phyloP scores from a whole-genome alignment of 768 basidiomycete genomes.

The Pilatotrama ljubarskyi region DNA sequence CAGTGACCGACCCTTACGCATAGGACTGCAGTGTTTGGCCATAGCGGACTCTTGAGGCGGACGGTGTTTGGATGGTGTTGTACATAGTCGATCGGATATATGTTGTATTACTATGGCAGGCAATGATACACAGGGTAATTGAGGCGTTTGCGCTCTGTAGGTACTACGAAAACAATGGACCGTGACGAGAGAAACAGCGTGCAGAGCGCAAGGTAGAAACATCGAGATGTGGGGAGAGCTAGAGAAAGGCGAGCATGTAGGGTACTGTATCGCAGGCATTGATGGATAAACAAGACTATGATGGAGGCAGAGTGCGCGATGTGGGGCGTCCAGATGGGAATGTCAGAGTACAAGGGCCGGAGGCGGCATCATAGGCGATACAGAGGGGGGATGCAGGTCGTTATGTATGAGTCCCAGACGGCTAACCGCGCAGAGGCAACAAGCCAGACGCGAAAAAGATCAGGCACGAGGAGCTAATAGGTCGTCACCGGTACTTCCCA shows the following conservation, averaged over 20 bases:
- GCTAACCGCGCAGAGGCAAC: not conserved
- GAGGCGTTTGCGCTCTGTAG: slow-evolving; percentile 11
- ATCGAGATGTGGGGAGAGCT: slow-evolving; percentile 1
- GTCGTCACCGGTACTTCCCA: slow-evolving; percentile 28
- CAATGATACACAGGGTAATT: slow-evolving; percentile 19
- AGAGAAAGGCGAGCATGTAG: slow-evolving; percentile 10
- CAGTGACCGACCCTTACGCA: not conserved
- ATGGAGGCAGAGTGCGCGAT: slow-evolving; percentile 9
- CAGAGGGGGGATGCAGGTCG: slow-evolving; percentile 9
- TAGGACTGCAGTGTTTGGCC: no score
- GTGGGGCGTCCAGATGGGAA: slow-evolving; percentile 2
- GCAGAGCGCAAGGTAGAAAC: slow-evolving; percentile 9
- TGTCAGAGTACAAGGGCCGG: slow-evolving; percentile 9
- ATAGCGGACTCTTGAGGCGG: not conserved
- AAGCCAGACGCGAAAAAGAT: not conserved
- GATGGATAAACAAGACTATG: slow-evolving; percentile 18
- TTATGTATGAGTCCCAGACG: not conserved
- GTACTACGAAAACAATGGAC: slow-evolving; percentile 22
- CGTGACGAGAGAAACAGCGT: slow-evolving; percentile 9
- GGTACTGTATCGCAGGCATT: slow-evolving; percentile 14
- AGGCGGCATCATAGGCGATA: slow-evolving; percentile 3
- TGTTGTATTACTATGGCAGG: slow-evolving; percentile 22
- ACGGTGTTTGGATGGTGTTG: slow-evolving; percentile 4
- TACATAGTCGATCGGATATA: slow-evolving; percentile 13
- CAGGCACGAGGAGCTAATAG: not conserved